phyloP scores from a whole-genome alignment of 208 protist genomes.

The Leishmania tarentolae region DNA sequence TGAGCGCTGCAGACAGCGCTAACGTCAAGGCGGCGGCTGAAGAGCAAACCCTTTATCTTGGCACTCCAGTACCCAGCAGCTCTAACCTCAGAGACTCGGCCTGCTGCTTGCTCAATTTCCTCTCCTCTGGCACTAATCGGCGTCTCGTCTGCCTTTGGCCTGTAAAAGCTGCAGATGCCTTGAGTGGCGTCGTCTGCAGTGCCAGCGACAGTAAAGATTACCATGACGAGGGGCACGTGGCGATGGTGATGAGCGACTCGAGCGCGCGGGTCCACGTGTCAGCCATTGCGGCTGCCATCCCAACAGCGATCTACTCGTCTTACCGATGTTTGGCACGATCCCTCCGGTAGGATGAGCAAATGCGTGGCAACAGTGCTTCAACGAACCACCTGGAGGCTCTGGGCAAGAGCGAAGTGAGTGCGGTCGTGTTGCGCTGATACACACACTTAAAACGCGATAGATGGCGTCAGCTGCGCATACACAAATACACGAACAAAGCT shows the following conservation, averaged over 20 bases:
- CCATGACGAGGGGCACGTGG: constrained; percentile 1
- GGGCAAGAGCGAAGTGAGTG: constrained; percentile 28
- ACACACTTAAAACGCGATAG: neutral
- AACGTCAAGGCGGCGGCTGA: neutral
- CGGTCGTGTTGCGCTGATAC: constrained; percentile 2
- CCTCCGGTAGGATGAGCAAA: constrained; percentile 9
- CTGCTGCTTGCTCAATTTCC: constrained; percentile 23
- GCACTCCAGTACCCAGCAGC: constrained; percentile 20
- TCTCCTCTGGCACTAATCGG: constrained; percentile 26
- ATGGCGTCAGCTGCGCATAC: neutral
- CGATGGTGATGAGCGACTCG: neutral
- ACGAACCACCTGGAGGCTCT: constrained; percentile 27
- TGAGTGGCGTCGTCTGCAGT: constrained; percentile 10
- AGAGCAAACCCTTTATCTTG: neutral
- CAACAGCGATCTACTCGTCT: constrained; percentile 17
- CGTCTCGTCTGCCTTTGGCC: constrained; percentile 25
- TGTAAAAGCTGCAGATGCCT: constrained; percentile 6
- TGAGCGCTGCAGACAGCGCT: neutral
- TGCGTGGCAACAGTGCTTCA: constrained; percentile 21
- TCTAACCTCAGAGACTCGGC: constrained; percentile 20
- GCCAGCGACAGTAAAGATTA: constrained; percentile 11
- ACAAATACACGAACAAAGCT: neutral
- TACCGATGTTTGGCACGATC: constrained; percentile 12
- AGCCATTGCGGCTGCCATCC: neutral
- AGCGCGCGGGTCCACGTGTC: neutral